These are phyloP conservation scores for Jaminaea rosea DNA, from an alignment of 1,284 basidiomycete genomes.

Conservation along the genomic window DNA sequence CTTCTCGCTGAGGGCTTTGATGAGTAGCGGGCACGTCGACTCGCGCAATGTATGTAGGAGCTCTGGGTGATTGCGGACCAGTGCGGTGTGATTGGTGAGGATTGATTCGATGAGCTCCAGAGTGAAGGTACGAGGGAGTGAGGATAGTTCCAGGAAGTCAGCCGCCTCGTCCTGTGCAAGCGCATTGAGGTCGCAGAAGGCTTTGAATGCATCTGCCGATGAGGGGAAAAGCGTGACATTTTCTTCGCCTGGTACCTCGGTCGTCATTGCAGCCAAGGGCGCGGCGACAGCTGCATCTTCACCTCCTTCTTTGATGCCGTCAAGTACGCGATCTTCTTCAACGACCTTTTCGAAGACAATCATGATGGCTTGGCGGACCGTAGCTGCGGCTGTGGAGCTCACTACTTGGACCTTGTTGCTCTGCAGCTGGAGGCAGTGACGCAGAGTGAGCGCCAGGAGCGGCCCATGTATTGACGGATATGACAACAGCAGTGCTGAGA, in stretches of 20 bases:
- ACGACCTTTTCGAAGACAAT: conserved; percentile 91
- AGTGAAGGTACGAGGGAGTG: conserved; percentile 83
- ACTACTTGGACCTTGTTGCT: conserved; percentile 92
- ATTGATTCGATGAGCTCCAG: conserved; percentile 94
- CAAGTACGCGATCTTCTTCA: conserved; percentile 57
- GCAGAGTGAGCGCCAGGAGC: conserved; percentile 54
- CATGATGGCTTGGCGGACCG: conserved; percentile 91
- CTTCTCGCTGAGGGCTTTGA: conserved; percentile 63
- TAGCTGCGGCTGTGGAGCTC: conserved; percentile 91
- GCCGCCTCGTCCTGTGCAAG: conserved; percentile 57
- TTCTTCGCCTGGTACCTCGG: conserved; percentile 26
- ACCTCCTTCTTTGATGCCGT: conserved; percentile 32
- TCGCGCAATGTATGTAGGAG: conserved; percentile 73
- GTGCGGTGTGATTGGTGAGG: conserved; percentile 79
- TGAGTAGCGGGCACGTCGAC: conserved; percentile 79
- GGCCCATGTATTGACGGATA: conserved; percentile 33
- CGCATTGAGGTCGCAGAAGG: conserved; percentile 38
- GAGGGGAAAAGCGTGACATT: conserved; percentile 60
- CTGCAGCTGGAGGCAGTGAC: conserved; percentile 87
- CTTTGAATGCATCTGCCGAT: conserved; percentile 74
- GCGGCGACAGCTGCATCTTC: conserved; percentile 37
- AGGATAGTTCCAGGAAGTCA: conserved; percentile 71
- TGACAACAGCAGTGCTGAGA: conserved; percentile 30
- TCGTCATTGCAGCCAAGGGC: conserved; percentile 34
- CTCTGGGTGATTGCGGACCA: conserved; percentile 66